Evolutionary conservation across 73 alveolate genomes (phyloP).

Genomic region (Loxodes magnus): DNA sequence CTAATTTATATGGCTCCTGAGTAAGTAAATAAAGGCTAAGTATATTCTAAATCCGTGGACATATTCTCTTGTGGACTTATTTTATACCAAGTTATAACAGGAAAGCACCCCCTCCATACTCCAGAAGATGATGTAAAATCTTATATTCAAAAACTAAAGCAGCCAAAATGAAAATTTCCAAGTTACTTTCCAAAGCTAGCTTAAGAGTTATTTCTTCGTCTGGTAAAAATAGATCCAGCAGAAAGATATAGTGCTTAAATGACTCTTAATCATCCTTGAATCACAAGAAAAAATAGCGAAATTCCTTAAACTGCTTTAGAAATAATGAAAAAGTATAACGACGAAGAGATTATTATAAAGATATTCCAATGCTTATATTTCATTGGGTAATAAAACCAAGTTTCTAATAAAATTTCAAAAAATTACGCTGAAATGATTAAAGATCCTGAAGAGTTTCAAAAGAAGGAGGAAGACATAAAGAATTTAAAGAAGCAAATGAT

Average conservation of each 20-base stretch:
- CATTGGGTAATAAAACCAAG: too few species aligned
- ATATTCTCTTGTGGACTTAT: conserved; percentile 54
- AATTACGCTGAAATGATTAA: too few species aligned
- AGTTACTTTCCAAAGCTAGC: conserved; percentile 22
- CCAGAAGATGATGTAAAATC: conserved; percentile 14
- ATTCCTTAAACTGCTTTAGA: too few species aligned
- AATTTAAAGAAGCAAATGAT: too few species aligned
- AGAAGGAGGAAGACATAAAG: too few species aligned
- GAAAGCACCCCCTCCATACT: conserved; percentile 50
- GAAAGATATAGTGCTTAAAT: conserved; percentile 39
- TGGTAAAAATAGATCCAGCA: conserved; percentile 32
- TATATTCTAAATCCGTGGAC: conserved; percentile 43
- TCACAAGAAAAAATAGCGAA: conserved; percentile 54
- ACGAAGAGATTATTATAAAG: too few species aligned
- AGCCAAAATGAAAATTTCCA: conserved; percentile 2
- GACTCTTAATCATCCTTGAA: conserved; percentile 65
- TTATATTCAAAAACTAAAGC: conserved; percentile 6
- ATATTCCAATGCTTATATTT: too few species aligned
- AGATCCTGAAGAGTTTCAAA: too few species aligned
- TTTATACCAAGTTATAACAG: conserved; percentile 33
- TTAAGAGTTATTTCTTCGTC: conserved; percentile 22
- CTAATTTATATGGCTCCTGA: conserved; percentile 67
- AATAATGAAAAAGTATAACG: too few species aligned
- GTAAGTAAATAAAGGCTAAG: conserved; percentile 28
- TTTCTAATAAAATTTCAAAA: too few species aligned